Base-by-base conservation (phyloP, 495 filamentous ascomycete genomes). In the Arthonia radiata region DNA sequence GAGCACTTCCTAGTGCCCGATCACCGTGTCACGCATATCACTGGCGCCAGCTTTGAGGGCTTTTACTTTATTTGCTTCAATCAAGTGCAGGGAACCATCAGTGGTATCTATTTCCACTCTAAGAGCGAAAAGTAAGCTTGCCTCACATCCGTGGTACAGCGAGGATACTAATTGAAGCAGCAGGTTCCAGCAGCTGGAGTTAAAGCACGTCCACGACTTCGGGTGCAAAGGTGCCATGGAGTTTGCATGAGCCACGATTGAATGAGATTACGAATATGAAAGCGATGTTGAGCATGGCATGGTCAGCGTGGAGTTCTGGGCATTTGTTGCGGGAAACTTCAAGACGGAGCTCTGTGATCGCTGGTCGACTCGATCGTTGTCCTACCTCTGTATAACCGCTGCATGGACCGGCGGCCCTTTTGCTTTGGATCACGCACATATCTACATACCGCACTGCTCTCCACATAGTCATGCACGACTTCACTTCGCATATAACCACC, bases 61-160 rank as follows among this genome's bases (percentile, higher is more conserved):
- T 99, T 99, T 42, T 99, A 99, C 43, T 99, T 94, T 38, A 94
- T 99, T 31, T 93, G 82, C 50, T 99, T 94, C 53, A 92, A 93
- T 43, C 89, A 94, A 50, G 53, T 76, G 8, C 53, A 60, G 15
- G 86, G 86, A 10, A 71, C 57, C 18, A 71, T 99, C 10, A 77
- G 64, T 38, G 89, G 89, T 6, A 91, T 92, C 26, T 99, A 99
- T 48, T 99, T 90, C 46, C 89, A 99, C 51, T 72, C 80, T 16
- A 91, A 80, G 56, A 94, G 80, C 46, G 82, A 94, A 49, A 81
- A 80, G 76, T 91, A 54, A 49, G 74, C 61, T 13, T 28, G n/a
- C 10, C 16, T 16, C 33, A 11, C 10, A 18, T 18, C 17, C 23
- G 22, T 27, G 7, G 4, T 10, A n/a, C 10, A 10, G n/a, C 17